Base-by-base conservation (phyloP, 2,329 filamentous ascomycete species). In the Neofusicoccum kwambonambiense region DNA sequence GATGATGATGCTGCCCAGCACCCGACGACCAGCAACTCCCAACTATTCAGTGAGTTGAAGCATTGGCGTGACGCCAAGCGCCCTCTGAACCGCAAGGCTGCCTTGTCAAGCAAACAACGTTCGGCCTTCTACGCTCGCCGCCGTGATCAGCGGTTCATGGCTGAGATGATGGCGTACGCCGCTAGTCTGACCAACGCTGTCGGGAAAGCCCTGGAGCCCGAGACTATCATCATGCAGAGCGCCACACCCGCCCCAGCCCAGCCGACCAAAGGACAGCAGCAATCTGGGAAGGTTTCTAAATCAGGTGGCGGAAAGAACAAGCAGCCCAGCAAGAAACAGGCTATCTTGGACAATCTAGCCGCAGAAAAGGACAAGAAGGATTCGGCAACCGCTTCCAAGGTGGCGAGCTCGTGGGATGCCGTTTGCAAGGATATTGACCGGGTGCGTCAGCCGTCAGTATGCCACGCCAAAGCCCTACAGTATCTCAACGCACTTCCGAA, bases 101-200 rank as follows among this genome's bases (percentile, higher is more conserved):
- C 64, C 63, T 41, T 65, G 35, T 64, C 68, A 9, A 73, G 67
- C 63, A 78, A 72, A 69, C 70, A 77, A 69, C 76, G 74, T 57
- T 70, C 67, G 67, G 70, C 58, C 65, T 75, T 73, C 62, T 79
- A 72, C 66, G 78, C 80, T 6, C 75, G 74, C 61, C 82, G 78
- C 67, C 78, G 78, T 62, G 87, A 89, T 50, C 89, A 92, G 69
- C 81, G 80, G 60, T 87, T 86, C 71, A 89, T 90, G 84, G 83
- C 84, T 1, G 87, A 90, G 65, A 90, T 90, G 76, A 82, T 83
- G 34, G 80, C 82, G 1, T 93, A 92, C 72, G 88, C 90, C 1
- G 88, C 87, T 12, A 91, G 88, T 74, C 79, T 92, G 52, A 90
- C 88, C 0, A 89, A 87, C 64, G 81, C 86, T 0, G 79, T 82